A percentile compares a stretch with the other conserved stretches of the same genome.
These are phyloP conservation scores for Porogramme epimiltina DNA, from an alignment of 1,284 basidiomycete genomes.

Conservation along the genomic window DNA sequence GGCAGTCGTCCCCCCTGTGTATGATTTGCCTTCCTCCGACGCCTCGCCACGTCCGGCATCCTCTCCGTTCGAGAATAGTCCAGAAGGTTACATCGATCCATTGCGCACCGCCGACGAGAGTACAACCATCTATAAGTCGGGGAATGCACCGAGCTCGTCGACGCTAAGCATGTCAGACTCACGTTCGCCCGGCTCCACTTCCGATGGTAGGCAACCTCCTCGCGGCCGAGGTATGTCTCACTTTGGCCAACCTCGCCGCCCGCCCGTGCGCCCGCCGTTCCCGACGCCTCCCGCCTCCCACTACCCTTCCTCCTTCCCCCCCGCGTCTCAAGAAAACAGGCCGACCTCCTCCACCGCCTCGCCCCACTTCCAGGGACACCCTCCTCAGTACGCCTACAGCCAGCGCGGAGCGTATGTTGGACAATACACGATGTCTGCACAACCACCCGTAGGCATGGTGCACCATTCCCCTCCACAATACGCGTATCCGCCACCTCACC, in stretches of 20 bases:
- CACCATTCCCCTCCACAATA: slow-evolving; percentile 40
- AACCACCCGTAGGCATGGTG: slow-evolving; percentile 39
- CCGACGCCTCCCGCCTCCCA: slow-evolving; percentile 16
- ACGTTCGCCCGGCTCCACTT: slow-evolving; percentile 20
- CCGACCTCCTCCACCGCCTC: slow-evolving; percentile 12
- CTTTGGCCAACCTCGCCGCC: slow-evolving; percentile 27
- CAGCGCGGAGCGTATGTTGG: slow-evolving; percentile 41
- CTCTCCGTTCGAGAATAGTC: slow-evolving; percentile 31
- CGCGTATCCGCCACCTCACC: slow-evolving; percentile 37
- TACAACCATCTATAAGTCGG: slow-evolving; percentile 22
- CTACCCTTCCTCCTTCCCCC: slow-evolving; percentile 14
- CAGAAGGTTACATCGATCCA: slow-evolving; percentile 25
- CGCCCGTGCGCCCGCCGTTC: slow-evolving; percentile 23
- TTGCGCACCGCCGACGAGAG: slow-evolving; percentile 12
- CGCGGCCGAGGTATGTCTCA: slow-evolving; percentile 27
- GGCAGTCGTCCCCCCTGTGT: slow-evolving; percentile 18
- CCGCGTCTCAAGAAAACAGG: slow-evolving; percentile 18
- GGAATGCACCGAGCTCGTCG: slow-evolving; percentile 20
- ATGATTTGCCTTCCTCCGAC: slow-evolving; percentile 20
- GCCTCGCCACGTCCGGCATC: slow-evolving; percentile 21
- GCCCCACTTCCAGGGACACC: slow-evolving; percentile 23
- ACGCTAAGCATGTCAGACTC: slow-evolving; percentile 29
- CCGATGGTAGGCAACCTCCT: slow-evolving; percentile 23
- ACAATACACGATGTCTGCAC: slow-evolving; percentile 50
- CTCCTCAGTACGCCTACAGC: slow-evolving; percentile 33